Base-by-base conservation (phyloP, 345 rosid species). In the Psidium guajava region DNA sequence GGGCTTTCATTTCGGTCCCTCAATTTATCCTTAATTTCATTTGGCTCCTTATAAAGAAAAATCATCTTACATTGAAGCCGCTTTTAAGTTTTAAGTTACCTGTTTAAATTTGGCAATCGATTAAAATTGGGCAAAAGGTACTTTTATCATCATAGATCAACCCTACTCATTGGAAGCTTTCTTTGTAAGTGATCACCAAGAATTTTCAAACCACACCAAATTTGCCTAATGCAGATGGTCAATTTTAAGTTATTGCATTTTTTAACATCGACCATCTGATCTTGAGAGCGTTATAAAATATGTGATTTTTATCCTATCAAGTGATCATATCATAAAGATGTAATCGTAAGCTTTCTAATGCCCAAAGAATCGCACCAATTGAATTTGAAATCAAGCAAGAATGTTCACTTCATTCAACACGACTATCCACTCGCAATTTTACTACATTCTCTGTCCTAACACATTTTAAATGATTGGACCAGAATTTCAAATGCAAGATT, bases 121-220 rank as follows among this genome's bases (percentile, higher is more conserved):
- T 9, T 18, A 36, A 36, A 69, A 69, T 36, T 36, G 24, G 22
- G 4, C 36, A 4, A 69, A 69, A 36, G 0, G 47, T 13, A 36
- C 9, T 9, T 36, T 69, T 0, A 69, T 47, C 0, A 36, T 9
- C 0, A 5, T 20, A 69, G 0, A 69, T 36, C 1, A 0, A 69
- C 1, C 40, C 7, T 0, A 36, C 2, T 69, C 1, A 36, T 69
- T 0, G 1, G 1, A 0, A 69, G 13, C 77, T 32, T 69, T 18
- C 25, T 69, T 32, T 4, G 13, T 47, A 32, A 4, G 6, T 8
- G 77, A 69, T 69, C 47, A 8, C 77, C 3, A 0, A 36, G 13
- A 69, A 64, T 0, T 16, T 8, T 0, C 9, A 0, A 16, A 7
- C 0, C 6, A 32, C 3, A 1, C 25, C 25, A 13, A 5, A 69